Conservation (phyloP, 2,329 filamentous ascomycete genomes). For the Rhynchosporium secalis region DNA sequence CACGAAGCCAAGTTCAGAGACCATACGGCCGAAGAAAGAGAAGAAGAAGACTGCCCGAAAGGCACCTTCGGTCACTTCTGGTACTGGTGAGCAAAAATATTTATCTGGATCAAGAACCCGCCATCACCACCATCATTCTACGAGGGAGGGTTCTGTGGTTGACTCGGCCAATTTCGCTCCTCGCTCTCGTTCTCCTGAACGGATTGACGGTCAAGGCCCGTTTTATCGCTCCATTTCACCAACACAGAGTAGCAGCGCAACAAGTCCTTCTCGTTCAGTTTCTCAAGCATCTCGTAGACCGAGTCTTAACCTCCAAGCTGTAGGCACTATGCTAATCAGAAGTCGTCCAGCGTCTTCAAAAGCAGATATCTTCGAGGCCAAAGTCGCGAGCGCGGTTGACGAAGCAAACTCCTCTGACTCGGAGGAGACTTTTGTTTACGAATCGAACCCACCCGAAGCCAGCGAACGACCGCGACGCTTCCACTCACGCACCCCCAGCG, state of each 20-base stretch:
- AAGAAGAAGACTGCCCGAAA: constrained; percentile 81
- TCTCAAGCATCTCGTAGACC: constrained; percentile 40
- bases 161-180: constrained; percentile 15
- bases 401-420: constrained; percentile 96
- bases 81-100: constrained; percentile 63
- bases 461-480: constrained; percentile 69
- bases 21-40: constrained; percentile 90
- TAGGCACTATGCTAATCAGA: constrained; percentile 50
- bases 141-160: constrained; percentile 36
- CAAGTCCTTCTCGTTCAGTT: constrained; percentile 34
- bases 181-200: constrained; percentile 24
- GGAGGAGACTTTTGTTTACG: constrained; percentile 98
- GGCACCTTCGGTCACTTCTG: constrained; percentile 66
- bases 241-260: constrained; percentile 29
- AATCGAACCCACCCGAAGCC: constrained; percentile 83
- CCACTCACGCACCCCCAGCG: constrained; percentile 92
- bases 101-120: constrained; percentile 42
- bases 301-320: constrained; percentile 42
- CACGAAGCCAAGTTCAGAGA: constrained; percentile 89
- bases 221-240: constrained; percentile 21
- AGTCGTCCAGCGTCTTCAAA: constrained; percentile 75
- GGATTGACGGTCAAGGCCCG: constrained; percentile 35
- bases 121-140: constrained; percentile 43
- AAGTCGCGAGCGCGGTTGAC: constrained; percentile 92
- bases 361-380: constrained; percentile 96